Evolutionary conservation across 108 stramenopile genomes (phyloP).

Genomic region (Skeletonema potamos): DNA sequence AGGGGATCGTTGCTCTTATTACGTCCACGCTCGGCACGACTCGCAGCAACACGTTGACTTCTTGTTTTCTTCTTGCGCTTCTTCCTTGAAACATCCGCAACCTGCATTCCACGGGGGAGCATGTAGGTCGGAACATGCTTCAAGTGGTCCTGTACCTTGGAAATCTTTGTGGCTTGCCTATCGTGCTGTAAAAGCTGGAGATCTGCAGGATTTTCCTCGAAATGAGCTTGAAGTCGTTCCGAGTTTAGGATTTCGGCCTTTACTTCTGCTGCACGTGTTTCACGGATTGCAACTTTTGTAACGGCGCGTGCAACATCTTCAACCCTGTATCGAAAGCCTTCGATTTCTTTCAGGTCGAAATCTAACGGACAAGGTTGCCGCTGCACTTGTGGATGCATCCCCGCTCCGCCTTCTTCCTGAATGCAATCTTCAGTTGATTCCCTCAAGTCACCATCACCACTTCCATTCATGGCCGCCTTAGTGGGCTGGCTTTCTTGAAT

Average conservation of each 20-base stretch:
- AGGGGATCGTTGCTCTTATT: constrained; percentile 89
- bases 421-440: constrained; percentile 29
- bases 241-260: constrained; percentile 94
- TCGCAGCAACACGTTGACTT: constrained; percentile 24
- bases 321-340: constrained; percentile 97
- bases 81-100: constrained; percentile 68
- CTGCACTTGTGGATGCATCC: constrained; percentile 16
- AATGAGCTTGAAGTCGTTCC: constrained; percentile 89
- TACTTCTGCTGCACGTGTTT: constrained; percentile 93
- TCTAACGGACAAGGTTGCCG: constrained; percentile 93
- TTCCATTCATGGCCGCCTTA: constrained; percentile 20
- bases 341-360: constrained; percentile 93
- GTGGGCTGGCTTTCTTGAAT: constrained; percentile 88
- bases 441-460: constrained; percentile 50
- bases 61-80: constrained; percentile 76
- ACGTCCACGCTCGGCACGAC: constrained; percentile 17
- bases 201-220: constrained; percentile 94
- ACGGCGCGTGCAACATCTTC: constrained; percentile 93
- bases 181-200: constrained; percentile 86
- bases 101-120: constrained; percentile 90
- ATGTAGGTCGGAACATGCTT: constrained; percentile 95
- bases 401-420: constrained; percentile 6
- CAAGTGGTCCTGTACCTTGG: constrained; percentile 85
- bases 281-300: constrained; percentile 80
- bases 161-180: constrained; percentile 70